phyloP scores from a whole-genome alignment of 768 basidiomycete genomes.

The Suillus plorans region DNA sequence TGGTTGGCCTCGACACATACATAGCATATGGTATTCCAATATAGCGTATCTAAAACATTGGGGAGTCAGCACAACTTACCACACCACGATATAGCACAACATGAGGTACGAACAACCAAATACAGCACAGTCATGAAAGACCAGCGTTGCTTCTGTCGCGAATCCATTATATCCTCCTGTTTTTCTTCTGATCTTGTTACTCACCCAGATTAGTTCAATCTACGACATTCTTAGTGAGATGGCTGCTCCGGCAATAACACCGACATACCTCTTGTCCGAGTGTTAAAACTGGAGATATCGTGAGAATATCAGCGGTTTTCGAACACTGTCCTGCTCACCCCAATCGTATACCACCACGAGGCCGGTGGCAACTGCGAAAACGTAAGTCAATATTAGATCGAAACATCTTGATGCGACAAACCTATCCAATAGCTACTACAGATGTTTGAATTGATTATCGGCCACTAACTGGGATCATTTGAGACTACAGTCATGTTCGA shows the following conservation, averaged over 20 bases:
- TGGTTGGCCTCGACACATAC: neutral
- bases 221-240: neutral
- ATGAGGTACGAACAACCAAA: neutral
- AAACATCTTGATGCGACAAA: neutral
- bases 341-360: neutral
- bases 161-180: neutral
- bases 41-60: neutral
- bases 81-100: neutral
- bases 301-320: neutral
- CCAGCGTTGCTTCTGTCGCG: neutral
- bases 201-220: neutral
- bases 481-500: neutral
- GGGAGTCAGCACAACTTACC: neutral
- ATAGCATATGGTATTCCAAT: neutral
- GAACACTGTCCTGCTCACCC: neutral
- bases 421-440: neutral
- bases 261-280: neutral
- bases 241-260: neutral
- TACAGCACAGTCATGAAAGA: neutral
- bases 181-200: neutral
- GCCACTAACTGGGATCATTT: neutral
- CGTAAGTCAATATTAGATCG: neutral
- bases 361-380: neutral
- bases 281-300: neutral
- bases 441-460: neutral